A percentile compares a stretch with the other conserved stretches of the same genome.
Evolutionary conservation across 108 stramenopile species (phyloP).

Genomic region (Cylindrotheca fusiformis): DNA sequence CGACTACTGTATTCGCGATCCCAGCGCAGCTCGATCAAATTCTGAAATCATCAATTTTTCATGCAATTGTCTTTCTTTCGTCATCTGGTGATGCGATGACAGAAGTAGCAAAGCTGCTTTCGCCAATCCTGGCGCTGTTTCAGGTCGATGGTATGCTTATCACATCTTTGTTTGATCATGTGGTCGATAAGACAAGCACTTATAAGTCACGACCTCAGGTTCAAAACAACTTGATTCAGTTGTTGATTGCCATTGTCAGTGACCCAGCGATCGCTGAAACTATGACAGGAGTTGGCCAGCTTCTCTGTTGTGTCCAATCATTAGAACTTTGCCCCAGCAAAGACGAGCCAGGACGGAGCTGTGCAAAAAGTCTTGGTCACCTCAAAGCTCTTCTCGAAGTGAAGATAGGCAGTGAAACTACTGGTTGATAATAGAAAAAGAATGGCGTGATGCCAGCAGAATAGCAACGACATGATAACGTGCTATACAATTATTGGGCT

Average conservation of each 20-base stretch:
- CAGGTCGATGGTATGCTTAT: not conserved
- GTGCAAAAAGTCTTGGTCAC: no score
- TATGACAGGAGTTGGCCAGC: not conserved
- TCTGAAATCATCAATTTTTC: not conserved
- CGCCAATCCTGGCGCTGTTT: not conserved
- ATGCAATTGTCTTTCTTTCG: not conserved
- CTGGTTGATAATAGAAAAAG: no score
- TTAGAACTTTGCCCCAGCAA: no score
- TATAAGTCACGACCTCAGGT: not conserved
- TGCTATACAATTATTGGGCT: no score
- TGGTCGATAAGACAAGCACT: not conserved
- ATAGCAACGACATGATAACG: no score
- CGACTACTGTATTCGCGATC: not conserved
- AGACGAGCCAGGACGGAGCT: not conserved
- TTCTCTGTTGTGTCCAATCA: not conserved
- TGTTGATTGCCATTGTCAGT: conserved; percentile 2
- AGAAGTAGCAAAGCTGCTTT: not conserved
- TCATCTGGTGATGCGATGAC: not conserved
- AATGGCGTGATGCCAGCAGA: no score
- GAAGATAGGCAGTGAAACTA: no score
- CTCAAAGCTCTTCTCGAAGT: no score
- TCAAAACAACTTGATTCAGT: conserved; percentile 3
- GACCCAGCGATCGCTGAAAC: not conserved
- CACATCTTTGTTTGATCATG: not conserved
- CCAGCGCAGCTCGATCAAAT: not conserved